phyloP scores from a whole-genome alignment of 2,329 filamentous ascomycete genomes.

The Phialophora macrospora region DNA sequence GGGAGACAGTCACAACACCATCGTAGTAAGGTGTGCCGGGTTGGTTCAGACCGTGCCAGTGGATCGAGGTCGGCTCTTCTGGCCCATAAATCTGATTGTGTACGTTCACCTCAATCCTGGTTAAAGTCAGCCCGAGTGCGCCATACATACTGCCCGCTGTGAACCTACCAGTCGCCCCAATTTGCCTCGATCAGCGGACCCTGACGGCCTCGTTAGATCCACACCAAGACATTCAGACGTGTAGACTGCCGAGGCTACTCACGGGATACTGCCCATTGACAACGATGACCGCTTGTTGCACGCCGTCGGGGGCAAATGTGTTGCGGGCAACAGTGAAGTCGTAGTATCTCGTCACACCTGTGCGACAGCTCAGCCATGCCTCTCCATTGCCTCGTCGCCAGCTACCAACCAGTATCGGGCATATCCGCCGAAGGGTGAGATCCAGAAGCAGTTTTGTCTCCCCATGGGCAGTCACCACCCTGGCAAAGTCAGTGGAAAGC shows the following conservation, averaged over 20 bases:
- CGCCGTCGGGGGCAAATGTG: constrained; percentile 40
- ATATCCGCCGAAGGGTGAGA: constrained; percentile 29
- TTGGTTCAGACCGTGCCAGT: constrained; percentile 43
- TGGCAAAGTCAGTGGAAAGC: constrained; percentile 13
- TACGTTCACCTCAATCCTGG: constrained; percentile 42
- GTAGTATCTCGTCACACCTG: constrained; percentile 35
- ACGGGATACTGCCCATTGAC: constrained; percentile 47
- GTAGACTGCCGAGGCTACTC: not conserved
- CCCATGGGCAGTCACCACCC: constrained; percentile 34
- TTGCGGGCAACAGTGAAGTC: constrained; percentile 31
- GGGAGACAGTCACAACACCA: constrained; percentile 35
- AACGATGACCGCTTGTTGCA: constrained; percentile 47
- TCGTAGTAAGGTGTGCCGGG: constrained; percentile 37
- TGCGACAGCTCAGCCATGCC: constrained; percentile 13
- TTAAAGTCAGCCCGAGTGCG: constrained; percentile 21
- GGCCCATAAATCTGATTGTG: constrained; percentile 44
- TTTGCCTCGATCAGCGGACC: constrained; percentile 45
- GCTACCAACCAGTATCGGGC: constrained; percentile 29
- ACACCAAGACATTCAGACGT: not conserved
- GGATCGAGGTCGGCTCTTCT: constrained; percentile 46
- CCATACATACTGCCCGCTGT: not conserved
- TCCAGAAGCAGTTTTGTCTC: constrained; percentile 19
- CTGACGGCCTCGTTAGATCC: not conserved
- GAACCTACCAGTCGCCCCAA: constrained; percentile 44
- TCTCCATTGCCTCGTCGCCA: not conserved